phyloP scores from a whole-genome alignment of 192 early-diverging fungal genomes.

The Lobulomyces angularis region DNA sequence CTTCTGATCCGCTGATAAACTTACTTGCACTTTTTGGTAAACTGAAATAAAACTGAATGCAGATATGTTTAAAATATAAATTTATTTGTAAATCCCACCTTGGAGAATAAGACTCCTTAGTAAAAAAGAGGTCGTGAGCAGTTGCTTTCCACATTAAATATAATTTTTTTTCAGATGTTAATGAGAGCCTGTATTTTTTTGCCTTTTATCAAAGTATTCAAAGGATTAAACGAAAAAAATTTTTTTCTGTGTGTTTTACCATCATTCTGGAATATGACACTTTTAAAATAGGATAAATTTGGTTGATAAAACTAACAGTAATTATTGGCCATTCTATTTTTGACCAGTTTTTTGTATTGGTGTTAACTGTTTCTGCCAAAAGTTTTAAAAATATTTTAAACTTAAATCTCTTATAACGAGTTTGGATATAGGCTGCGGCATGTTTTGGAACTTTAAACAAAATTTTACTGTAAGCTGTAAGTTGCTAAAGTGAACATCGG shows the following conservation, averaged over 20 bases:
- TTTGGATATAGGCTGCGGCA: conserved; percentile 70
- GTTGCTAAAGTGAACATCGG: not conserved
- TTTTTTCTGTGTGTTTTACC: not conserved
- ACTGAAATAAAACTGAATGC: not conserved
- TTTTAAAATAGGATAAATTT: too few relatives aligned
- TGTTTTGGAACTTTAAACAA: conserved; percentile 78
- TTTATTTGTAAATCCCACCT: not conserved
- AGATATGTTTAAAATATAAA: not conserved
- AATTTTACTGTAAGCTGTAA: not conserved
- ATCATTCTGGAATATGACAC: too few relatives aligned
- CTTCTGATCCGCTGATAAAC: not conserved
- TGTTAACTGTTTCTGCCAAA: not conserved
- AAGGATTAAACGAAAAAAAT: not conserved
- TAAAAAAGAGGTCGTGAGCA: not conserved
- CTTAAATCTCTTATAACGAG: conserved; percentile 4
- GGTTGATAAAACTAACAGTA: not conserved
- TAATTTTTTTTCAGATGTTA: not conserved
- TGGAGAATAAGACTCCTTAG: not conserved
- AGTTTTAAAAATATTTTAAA: not conserved
- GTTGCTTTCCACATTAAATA: not conserved
- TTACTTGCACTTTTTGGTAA: not conserved
- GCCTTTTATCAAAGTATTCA: not conserved
- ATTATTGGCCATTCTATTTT: not conserved
- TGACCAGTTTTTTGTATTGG: not conserved
- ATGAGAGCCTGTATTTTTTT: not conserved